A percentile compares a stretch with the other conserved stretches of the same genome.
These are phyloP conservation scores for Paramecium tetraurelia DNA, from an alignment of 73 alveolate species.

Conservation along the genomic window DNA sequence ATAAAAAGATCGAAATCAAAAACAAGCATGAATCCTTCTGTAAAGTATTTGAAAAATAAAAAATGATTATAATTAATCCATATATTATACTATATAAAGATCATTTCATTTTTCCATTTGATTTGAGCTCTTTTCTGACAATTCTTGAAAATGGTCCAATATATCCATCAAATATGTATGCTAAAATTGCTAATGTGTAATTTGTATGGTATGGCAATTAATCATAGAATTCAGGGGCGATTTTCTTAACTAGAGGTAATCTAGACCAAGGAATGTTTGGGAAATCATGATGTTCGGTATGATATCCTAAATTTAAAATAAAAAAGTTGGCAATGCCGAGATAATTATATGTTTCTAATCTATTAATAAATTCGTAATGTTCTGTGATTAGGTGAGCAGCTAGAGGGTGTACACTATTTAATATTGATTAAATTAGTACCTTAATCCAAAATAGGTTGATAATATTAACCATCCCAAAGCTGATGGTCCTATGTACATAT, in stretches of 20 bases:
- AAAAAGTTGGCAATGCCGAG: constrained; percentile 66
- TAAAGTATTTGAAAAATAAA: neutral
- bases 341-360: constrained; percentile 69
- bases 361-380: constrained; percentile 69
- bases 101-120: neutral
- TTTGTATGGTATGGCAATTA: constrained; percentile 58
- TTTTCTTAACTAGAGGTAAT: constrained; percentile 68
- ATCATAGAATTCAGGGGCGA: constrained; percentile 77
- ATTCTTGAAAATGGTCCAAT: constrained; percentile 61
- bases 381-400: constrained; percentile 76
- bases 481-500: constrained; percentile 29
- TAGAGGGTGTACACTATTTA: constrained; percentile 63
- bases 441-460: constrained; percentile 66
- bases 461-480: constrained; percentile 64
- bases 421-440: neutral
- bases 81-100: neutral
- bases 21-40: neutral
- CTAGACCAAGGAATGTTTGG: constrained; percentile 67
- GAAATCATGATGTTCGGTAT: constrained; percentile 78
- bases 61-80: neutral
- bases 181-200: constrained; percentile 51
- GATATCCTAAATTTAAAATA: constrained; percentile 72
- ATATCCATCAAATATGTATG: constrained; percentile 61
- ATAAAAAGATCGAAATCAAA: neutral
- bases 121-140: neutral